Evolutionary conservation across 495 filamentous ascomycete species (phyloP), one percentile per base, ranked within the genome.

Genomic region (Neurospora hispaniola): DNA sequence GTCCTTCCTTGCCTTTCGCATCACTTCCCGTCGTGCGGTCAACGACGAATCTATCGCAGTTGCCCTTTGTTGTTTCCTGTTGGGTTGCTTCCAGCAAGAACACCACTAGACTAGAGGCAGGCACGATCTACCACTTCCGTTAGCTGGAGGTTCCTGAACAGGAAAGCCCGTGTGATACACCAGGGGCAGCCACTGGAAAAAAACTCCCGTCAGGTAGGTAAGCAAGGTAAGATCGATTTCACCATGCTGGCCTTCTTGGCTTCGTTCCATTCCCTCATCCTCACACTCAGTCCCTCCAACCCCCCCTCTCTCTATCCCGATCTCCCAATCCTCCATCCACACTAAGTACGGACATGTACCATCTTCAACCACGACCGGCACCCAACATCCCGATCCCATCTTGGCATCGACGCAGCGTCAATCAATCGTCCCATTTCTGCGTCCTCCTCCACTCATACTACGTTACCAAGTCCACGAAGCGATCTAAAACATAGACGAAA

Each of bases 371-470:
- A 62, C 41, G 40, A 69, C 31, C 54, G 40, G 40, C 40, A 42
- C 72, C 46, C n/a, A 69, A 10, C 6, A 42, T 42, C 11, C 71
- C 59, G 42, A 39, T 23, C 59, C 43, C 20, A 31, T 35, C 48
- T 68, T 68, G 14, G 42, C 18, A 7, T 62, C 40, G 69, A 71
- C 42, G 42, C 43, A 70, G 54, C 54, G 54, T 66, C 54, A 66
- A 66, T 66, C 54, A 66, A 66, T 66, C 54, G 54, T 66, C 23
- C 54, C 54, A 66, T 66, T 66, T 66, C 54, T 66, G 54, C 54
- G 27, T 66, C 14, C 14, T 66, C 54, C 54, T 18, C 54, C 54
- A 66, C 27, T 66, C 54, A 35, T 66, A 35, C 54, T 66, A 66
- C 54, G 27, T 66, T 66, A 66, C 6, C 27, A 66, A 66, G 54